phyloP scores from a whole-genome alignment of 116 monocot species.

The Thalassia testudinum region DNA sequence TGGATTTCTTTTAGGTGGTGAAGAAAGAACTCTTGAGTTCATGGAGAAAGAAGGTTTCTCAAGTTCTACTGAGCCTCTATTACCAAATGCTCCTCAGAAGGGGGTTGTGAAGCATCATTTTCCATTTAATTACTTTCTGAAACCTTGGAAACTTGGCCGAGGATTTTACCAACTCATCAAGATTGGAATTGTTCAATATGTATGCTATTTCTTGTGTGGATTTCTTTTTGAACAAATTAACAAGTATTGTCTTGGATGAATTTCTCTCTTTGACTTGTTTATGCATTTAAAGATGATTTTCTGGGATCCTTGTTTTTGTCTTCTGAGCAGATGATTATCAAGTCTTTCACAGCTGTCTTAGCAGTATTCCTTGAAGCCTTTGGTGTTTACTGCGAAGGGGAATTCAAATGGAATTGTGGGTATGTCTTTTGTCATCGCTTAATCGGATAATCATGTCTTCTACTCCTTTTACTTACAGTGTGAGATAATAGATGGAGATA shows the following conservation, averaged over 20 bases:
- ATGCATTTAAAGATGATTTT: too few species aligned
- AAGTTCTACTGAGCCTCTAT: slow-evolving; percentile 24
- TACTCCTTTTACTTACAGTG: too few species aligned
- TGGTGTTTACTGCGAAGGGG: slow-evolving; percentile 56
- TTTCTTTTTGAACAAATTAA: not conserved
- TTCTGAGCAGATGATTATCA: slow-evolving; percentile 57
- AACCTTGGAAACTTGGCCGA: slow-evolving; percentile 54
- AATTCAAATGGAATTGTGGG: slow-evolving; percentile 55
- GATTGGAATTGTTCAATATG: slow-evolving; percentile 72
- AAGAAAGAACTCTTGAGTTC: slow-evolving; percentile 52
- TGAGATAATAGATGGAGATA: too few species aligned
- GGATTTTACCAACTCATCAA: slow-evolving; percentile 50
- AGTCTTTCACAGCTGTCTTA: slow-evolving; percentile 37
- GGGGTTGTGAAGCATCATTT: slow-evolving; percentile 52
- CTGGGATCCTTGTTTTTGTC: not conserved
- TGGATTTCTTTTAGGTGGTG: slow-evolving; percentile 29
- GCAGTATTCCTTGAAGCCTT: slow-evolving; percentile 56
- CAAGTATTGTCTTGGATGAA: too few species aligned
- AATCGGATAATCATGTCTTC: too few species aligned
- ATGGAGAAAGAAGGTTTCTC: slow-evolving; percentile 47
- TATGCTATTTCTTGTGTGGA: slow-evolving; percentile 9
- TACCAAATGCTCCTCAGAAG: slow-evolving; percentile 22
- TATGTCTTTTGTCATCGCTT: slow-evolving; percentile 15
- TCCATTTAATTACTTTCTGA: slow-evolving; percentile 44
- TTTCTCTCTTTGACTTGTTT: too few species aligned